A percentile compares a stretch with the other conserved stretches of the same genome.
phyloP scores from a whole-genome alignment of 257 asterid species.

The Nyctanthes arbortristis region DNA sequence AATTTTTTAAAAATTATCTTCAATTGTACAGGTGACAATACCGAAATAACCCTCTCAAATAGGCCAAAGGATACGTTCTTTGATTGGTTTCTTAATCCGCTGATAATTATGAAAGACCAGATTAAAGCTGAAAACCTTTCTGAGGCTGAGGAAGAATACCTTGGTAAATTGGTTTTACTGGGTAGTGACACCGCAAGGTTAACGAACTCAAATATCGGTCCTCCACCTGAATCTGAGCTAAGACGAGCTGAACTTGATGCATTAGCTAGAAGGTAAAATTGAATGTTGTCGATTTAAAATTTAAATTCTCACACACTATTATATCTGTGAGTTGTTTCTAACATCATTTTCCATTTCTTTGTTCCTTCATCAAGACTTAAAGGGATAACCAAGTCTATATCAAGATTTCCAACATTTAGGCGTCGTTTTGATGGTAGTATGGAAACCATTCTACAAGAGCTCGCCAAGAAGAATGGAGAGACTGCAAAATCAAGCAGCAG shows the following conservation, averaged over 20 bases:
- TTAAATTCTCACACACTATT: background rate
- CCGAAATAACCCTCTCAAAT: conserved; percentile 76
- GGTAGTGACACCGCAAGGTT: conserved; percentile 61
- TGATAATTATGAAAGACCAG: conserved; percentile 84
- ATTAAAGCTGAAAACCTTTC: conserved; percentile 76
- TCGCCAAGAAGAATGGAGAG: conserved; percentile 58
- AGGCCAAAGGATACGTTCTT: conserved; percentile 79
- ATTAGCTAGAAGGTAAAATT: conserved; percentile 76
- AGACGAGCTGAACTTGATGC: conserved; percentile 86
- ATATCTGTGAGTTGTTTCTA: conserved; percentile 6
- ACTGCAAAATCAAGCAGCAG: conserved; percentile 20
- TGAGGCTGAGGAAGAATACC: conserved; percentile 75
- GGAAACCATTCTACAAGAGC: conserved; percentile 58
- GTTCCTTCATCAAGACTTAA: conserved; percentile 48
- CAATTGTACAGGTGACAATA: conserved; percentile 53
- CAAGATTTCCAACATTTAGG: conserved; percentile 85
- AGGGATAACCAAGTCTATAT: conserved; percentile 84
- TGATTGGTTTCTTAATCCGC: conserved; percentile 93
- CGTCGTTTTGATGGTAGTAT: conserved; percentile 78
- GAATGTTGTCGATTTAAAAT: background rate
- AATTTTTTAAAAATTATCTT: background rate
- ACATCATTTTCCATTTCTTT: conserved; percentile 1
- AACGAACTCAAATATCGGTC: conserved; percentile 45
- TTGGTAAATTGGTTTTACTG: conserved; percentile 63
- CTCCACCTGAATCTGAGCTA: conserved; percentile 61